Evolutionary conservation across 768 basidiomycete genomes (phyloP).

Genomic region (Pholiota microspora): DNA sequence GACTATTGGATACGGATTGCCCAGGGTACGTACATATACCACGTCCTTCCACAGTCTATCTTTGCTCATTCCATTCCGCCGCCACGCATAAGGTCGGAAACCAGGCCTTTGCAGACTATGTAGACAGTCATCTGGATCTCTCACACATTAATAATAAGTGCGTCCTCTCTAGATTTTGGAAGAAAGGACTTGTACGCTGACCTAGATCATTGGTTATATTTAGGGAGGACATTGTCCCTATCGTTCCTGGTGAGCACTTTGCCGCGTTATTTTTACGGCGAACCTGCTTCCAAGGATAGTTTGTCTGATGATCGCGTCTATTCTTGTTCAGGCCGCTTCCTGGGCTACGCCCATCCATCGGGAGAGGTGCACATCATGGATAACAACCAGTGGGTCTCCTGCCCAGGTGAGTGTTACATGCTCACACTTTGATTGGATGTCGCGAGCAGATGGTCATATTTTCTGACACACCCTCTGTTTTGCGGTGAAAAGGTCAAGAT

Average conservation of each 20-base stretch:
- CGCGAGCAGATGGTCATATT: too few species aligned
- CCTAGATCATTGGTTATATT: background rate
- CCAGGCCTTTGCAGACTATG: conserved; percentile 59
- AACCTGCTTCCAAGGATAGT: background rate
- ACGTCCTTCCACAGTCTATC: conserved; percentile 23
- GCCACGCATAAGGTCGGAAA: conserved; percentile 46
- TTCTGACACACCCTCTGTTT: too few species aligned
- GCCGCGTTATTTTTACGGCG: background rate
- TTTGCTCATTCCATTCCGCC: background rate
- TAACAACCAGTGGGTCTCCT: conserved; percentile 48
- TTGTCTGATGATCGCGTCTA: background rate
- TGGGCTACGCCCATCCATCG: conserved; percentile 44
- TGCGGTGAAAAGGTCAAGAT: conserved; percentile 69
- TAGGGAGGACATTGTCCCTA: conserved; percentile 40
- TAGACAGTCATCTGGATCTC: conserved; percentile 46
- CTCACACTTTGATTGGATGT: too few species aligned
- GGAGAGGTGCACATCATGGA: conserved; percentile 53
- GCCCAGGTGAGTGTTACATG: conserved; percentile 29
- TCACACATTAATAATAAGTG: conserved; percentile 63
- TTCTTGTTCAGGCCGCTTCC: conserved; percentile 27
- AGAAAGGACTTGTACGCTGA: background rate
- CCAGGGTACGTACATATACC: conserved; percentile 34
- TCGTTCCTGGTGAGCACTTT: conserved; percentile 32
- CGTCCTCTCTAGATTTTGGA: conserved; percentile 3
- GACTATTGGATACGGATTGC: conserved; percentile 40